Percentiles rank a stretch among this genome's conserved stretches.
These are phyloP conservation scores for Bryum argenteum DNA, from an alignment of 225 moss, liverwort and hornwort species.

Conservation along the genomic window DNA sequence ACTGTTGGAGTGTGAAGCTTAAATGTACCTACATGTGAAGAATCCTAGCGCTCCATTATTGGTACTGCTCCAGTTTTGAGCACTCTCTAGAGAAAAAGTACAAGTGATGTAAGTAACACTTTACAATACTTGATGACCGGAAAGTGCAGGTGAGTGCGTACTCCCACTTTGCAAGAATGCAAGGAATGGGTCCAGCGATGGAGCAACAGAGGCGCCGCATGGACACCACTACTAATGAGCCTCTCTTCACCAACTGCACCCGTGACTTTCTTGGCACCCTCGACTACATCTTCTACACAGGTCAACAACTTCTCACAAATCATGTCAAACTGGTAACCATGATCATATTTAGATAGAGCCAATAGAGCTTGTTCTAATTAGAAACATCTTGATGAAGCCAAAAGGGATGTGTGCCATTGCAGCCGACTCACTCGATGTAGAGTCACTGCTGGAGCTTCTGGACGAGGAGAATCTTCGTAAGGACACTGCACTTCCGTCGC, in stretches of 20 bases:
- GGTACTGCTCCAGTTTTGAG: too few relatives aligned
- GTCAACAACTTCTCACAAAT: slow-evolving; percentile 19
- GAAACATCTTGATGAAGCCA: not conserved
- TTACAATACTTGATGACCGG: not conserved
- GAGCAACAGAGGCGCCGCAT: slow-evolving; percentile 67
- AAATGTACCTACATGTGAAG: too few relatives aligned
- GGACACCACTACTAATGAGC: slow-evolving; percentile 67
- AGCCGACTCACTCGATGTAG: slow-evolving; percentile 45
- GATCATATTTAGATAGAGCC: not conserved
- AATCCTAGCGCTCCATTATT: too few relatives aligned
- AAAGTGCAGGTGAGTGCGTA: slow-evolving; percentile 78
- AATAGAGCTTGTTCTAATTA: not conserved
- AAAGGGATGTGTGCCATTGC: not conserved
- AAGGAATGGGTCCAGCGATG: slow-evolving; percentile 38
- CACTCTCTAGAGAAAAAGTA: too few relatives aligned
- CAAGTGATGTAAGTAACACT: too few relatives aligned
- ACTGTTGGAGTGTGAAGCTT: too few relatives aligned
- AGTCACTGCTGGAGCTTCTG: slow-evolving; percentile 47
- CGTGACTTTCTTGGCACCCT: slow-evolving; percentile 83
- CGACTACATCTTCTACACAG: slow-evolving; percentile 90
- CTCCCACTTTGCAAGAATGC: slow-evolving; percentile 73
- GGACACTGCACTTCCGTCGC: slow-evolving; percentile 39
- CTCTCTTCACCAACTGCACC: slow-evolving; percentile 84
- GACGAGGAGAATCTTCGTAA: slow-evolving; percentile 41
- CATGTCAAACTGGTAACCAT: not conserved